These are phyloP conservation scores for Lactifluus subvellereus DNA, from an alignment of 768 basidiomycete species.

Conservation along the genomic window DNA sequence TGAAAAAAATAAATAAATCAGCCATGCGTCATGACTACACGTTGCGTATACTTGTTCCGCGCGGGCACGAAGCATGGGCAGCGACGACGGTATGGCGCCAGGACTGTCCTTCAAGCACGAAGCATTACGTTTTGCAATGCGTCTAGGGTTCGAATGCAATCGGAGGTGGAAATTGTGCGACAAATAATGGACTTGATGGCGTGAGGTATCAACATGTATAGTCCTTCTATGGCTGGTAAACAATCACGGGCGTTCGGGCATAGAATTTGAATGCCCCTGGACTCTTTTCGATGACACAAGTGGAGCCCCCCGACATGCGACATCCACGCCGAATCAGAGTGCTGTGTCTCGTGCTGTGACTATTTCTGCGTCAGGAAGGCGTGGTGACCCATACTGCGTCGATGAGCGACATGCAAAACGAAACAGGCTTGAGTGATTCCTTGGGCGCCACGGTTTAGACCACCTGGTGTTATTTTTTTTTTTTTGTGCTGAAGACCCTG, in stretches of 20 bases:
- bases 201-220: slow-evolving; percentile 14
- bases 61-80: slow-evolving; percentile 12
- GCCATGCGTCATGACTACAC: slow-evolving; percentile 10
- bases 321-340: slow-evolving; percentile 11
- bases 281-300: slow-evolving; percentile 2
- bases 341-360: slow-evolving; percentile 9
- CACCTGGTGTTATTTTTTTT: neutral
- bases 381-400: neutral
- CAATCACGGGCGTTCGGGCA: neutral
- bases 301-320: slow-evolving; percentile 8
- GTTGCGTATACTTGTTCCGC: slow-evolving; percentile 10
- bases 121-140: slow-evolving; percentile 23
- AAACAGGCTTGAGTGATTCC: neutral
- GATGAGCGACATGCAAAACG: neutral
- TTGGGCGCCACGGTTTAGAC: slow-evolving; percentile 10
- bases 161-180: slow-evolving; percentile 22
- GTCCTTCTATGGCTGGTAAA: slow-evolving; percentile 14
- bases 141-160: slow-evolving; percentile 19
- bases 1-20: neutral
- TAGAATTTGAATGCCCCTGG: slow-evolving; percentile 2
- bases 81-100: slow-evolving; percentile 14
- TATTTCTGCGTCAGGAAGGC: neutral
- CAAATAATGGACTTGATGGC: slow-evolving; percentile 16
- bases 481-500: neutral
- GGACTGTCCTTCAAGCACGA: slow-evolving; percentile 20